These are phyloP conservation scores for Dictyostelium brefeldianum DNA, from an alignment of 78 protist species.

Conservation along the genomic window DNA sequence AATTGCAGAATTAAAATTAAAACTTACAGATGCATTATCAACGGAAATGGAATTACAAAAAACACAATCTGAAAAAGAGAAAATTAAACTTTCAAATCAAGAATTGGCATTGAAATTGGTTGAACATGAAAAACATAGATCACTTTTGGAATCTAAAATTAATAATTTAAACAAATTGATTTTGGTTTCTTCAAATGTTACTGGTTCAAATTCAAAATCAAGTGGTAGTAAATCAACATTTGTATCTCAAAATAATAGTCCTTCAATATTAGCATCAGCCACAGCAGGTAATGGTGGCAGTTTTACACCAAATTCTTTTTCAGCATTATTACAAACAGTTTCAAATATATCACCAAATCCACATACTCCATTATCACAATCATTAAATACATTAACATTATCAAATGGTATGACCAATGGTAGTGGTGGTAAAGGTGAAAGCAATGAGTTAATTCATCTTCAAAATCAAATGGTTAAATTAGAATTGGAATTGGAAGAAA, in stretches of 20 bases:
- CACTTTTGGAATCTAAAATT: constrained; percentile 57
- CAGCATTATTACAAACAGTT: neutral
- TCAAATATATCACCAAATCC: neutral
- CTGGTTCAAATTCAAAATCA: neutral
- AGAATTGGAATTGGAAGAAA: constrained; percentile 46
- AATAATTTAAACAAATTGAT: constrained; percentile 69
- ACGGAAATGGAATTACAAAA: neutral
- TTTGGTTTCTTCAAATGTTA: constrained; percentile 33
- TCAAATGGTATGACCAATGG: neutral
- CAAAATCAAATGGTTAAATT: constrained; percentile 34
- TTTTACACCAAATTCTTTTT: constrained; percentile 7
- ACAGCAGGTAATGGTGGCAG: neutral
- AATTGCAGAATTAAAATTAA: constrained; percentile 66
- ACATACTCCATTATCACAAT: constrained; percentile 1
- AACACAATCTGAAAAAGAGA: constrained; percentile 33
- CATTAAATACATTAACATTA: neutral
- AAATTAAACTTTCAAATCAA: constrained; percentile 13
- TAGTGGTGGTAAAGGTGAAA: neutral
- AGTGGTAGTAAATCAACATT: constrained; percentile 4
- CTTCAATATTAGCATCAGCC: neutral
- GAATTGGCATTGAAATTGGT: constrained; percentile 9
- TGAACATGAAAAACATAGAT: constrained; percentile 59
- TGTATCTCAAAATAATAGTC: neutral
- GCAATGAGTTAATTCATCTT: neutral
- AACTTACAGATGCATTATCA: constrained; percentile 36